A percentile compares a stretch with the other conserved stretches of the same genome.
phyloP scores from a whole-genome alignment of 176 grass and related monocot genomes.

The Oryza meyeriana region DNA sequence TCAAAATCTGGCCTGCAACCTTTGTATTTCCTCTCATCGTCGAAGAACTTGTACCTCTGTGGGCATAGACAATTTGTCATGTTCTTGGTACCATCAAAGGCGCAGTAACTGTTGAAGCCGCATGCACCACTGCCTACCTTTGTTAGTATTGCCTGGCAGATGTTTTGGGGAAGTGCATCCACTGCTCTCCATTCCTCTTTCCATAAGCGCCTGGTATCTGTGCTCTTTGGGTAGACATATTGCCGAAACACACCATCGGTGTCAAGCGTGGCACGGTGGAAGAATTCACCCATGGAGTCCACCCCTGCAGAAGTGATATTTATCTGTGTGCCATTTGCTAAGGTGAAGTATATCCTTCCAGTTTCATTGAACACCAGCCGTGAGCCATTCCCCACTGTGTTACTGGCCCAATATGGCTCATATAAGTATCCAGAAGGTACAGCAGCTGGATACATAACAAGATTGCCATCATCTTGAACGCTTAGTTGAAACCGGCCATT shows the following conservation, averaged over 20 bases:
- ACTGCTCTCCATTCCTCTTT: not conserved
- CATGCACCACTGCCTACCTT: not conserved
- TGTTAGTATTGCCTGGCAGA: not conserved
- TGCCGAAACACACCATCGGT: conserved; percentile 11
- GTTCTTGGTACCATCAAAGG: not conserved
- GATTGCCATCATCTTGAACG: not conserved
- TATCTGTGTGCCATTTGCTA: not conserved
- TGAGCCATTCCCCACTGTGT: conserved; percentile 1
- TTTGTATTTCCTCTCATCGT: not conserved
- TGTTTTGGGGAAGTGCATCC: not conserved
- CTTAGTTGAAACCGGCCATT: not conserved
- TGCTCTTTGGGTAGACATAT: conserved; percentile 16
- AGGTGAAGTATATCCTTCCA: not conserved
- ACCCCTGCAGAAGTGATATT: not conserved
- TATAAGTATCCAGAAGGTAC: not conserved
- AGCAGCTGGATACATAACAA: not conserved
- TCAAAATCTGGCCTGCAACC: conserved; percentile 4
- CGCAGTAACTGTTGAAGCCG: conserved; percentile 22
- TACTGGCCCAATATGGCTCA: not conserved
- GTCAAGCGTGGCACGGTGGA: not conserved
- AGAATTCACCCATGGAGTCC: not conserved
- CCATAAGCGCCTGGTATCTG: not conserved
- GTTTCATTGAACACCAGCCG: conserved; percentile 32
- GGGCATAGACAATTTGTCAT: not conserved
- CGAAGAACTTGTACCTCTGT: not conserved